Conservation (phyloP, 2,329 filamentous ascomycete species). For the Ploettnerulaceae sp. region DNA sequence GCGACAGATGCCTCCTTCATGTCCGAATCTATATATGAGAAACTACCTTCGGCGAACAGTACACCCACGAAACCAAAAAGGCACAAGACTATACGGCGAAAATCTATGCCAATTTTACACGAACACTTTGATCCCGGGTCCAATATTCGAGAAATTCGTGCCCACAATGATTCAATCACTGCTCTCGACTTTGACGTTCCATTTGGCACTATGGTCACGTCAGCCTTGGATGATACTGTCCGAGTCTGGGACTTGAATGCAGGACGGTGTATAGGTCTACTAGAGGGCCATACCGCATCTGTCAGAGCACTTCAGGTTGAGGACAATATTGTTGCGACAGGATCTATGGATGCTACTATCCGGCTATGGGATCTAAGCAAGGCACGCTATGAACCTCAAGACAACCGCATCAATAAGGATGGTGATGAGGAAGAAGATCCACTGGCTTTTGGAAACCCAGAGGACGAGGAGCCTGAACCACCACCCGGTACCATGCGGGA, state of each 20-base stretch:
- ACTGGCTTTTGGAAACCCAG: constrained; percentile 67
- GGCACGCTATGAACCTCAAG: constrained; percentile 72
- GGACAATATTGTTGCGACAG: constrained; percentile 91
- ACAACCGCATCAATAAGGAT: constrained; percentile 47
- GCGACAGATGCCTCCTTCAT: constrained; percentile 66
- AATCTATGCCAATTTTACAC: constrained; percentile 91
- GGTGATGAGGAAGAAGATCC: constrained; percentile 59
- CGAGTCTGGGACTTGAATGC: constrained; percentile 95
- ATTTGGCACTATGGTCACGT: constrained; percentile 90
- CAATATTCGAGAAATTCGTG: constrained; percentile 80
- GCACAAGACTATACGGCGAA: constrained; percentile 58
- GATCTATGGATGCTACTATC: constrained; percentile 91
- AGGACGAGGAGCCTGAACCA: constrained; percentile 63
- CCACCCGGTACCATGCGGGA: constrained; percentile 79
- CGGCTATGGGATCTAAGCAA: constrained; percentile 91
- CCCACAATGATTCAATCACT: constrained; percentile 83
- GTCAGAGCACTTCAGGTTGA: constrained; percentile 90
- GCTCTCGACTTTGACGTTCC: constrained; percentile 95
- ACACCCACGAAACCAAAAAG: constrained; percentile 49
- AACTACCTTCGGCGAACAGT: constrained; percentile 59
- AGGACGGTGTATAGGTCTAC: constrained; percentile 81
- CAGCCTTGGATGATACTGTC: constrained; percentile 88
- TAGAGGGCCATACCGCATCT: constrained; percentile 93
- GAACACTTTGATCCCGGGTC: constrained; percentile 91
- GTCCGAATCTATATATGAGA: constrained; percentile 97